These are phyloP conservation scores for Backusella westeae DNA, from an alignment of 192 early-diverging fungal species.

Conservation along the genomic window DNA sequence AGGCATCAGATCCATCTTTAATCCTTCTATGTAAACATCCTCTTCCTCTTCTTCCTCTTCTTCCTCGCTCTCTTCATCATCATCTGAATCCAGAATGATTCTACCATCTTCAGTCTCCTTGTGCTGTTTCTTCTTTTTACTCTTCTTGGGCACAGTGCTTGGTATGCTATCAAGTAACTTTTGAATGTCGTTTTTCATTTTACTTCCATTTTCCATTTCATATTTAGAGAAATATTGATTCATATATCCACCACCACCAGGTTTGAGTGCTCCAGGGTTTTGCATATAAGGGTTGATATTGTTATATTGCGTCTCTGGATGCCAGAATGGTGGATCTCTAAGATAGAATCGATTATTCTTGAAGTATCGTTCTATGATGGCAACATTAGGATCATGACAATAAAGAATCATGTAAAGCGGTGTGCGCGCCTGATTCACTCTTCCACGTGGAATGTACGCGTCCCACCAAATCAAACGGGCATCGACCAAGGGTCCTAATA, in stretches of 20 bases:
- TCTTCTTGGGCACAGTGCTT: constrained; percentile 11
- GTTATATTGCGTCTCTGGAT: constrained; percentile 22
- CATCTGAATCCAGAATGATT: constrained; percentile 10
- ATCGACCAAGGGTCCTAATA: constrained; percentile 33
- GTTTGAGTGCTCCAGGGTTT: neutral
- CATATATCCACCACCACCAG: neutral
- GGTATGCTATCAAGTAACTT: constrained; percentile 30
- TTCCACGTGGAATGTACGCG: constrained; percentile 32
- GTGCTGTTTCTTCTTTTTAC: neutral
- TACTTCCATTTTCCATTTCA: neutral
- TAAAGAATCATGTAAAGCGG: constrained; percentile 36
- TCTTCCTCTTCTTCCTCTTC: neutral
- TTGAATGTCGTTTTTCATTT: constrained; percentile 25
- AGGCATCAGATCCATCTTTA: constrained; percentile 21
- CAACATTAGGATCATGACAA: constrained; percentile 10
- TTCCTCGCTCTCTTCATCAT: constrained; percentile 6
- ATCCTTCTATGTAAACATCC: constrained; percentile 8
- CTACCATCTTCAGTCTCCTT: constrained; percentile 8
- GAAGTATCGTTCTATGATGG: neutral
- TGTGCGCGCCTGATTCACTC: constrained; percentile 19
- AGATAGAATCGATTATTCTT: neutral
- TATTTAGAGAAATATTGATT: neutral
- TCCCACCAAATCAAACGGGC: constrained; percentile 33
- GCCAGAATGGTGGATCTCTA: constrained; percentile 29
- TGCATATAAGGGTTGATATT: neutral